phyloP scores from a whole-genome alignment of 1,139 yeast species.

The Sugiyamaella sp. region DNA sequence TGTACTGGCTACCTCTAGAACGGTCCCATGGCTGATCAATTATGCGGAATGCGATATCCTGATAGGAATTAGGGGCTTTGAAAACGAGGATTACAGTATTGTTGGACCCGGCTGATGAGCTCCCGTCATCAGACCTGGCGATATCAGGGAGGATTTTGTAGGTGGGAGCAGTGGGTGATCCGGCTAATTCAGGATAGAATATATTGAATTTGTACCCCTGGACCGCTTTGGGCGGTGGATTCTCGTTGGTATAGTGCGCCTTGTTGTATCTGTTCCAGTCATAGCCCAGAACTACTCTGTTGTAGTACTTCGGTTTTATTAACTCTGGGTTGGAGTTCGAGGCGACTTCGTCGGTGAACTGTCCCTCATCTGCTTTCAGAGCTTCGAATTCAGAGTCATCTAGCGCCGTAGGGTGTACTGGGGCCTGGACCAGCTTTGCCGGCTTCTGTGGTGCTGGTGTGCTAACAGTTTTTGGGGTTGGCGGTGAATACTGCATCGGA shows the following conservation, averaged over 20 bases:
- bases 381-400: conserved; percentile 4
- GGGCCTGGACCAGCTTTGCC: neutral
- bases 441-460: neutral
- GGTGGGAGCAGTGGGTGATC: conserved; percentile 38
- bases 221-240: conserved; percentile 46
- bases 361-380: conserved; percentile 5
- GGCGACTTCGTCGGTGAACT: conserved; percentile 14
- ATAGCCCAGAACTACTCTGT: conserved; percentile 42
- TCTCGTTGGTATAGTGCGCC: conserved; percentile 41
- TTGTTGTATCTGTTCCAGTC: conserved; percentile 46
- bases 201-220: conserved; percentile 46
- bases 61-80: conserved; percentile 43
- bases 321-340: conserved; percentile 8
- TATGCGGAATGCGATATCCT: conserved; percentile 43
- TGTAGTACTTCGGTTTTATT: conserved; percentile 40
- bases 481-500: conserved; percentile 1
- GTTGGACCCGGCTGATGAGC: conserved; percentile 20
- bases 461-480: neutral
- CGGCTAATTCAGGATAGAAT: conserved; percentile 42
- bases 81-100: conserved; percentile 41
- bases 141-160: conserved; percentile 36
- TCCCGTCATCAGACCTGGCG: conserved; percentile 14
- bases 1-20: conserved; percentile 39
- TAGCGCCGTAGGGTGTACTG: neutral
- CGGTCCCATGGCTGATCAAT: conserved; percentile 45